Percentiles rank a stretch among this genome's conserved stretches.
Evolutionary conservation across 441 rosid species (phyloP).

Genomic region (Bruguiera hainesii): DNA sequence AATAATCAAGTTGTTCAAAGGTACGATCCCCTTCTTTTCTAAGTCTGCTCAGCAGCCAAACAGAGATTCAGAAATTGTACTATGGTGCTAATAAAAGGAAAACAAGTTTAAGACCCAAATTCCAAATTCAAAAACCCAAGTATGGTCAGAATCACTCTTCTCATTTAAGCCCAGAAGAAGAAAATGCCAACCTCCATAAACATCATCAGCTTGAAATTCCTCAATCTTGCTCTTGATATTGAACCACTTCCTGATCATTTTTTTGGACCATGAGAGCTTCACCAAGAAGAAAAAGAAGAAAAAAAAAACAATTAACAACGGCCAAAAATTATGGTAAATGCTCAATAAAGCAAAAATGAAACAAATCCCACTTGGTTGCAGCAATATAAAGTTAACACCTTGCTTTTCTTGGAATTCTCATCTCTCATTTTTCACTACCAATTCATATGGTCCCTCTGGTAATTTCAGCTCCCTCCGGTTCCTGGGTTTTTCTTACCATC

Average conservation of each 20-base stretch:
- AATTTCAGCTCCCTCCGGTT: slow-evolving; percentile 23
- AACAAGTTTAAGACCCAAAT: slow-evolving; percentile 2
- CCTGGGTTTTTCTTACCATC: slow-evolving; percentile 21
- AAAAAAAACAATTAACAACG: slow-evolving; percentile 16
- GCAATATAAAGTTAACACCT: slow-evolving; percentile 40
- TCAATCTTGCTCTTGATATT: slow-evolving; percentile 83
- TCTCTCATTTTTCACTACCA: slow-evolving; percentile 59
- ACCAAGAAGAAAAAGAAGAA: slow-evolving; percentile 15
- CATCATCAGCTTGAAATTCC: slow-evolving; percentile 85
- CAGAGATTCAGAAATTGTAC: slow-evolving; percentile 16
- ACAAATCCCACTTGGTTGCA: slow-evolving; percentile 3
- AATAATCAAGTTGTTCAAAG: slow-evolving; percentile 21
- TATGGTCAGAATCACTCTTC: background rate
- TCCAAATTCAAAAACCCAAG: background rate
- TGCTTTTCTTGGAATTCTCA: slow-evolving; percentile 70
- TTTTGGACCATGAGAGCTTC: slow-evolving; percentile 95
- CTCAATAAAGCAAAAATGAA: slow-evolving; percentile 9
- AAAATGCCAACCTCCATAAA: slow-evolving; percentile 50
- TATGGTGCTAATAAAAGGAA: slow-evolving; percentile 3
- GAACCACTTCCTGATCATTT: slow-evolving; percentile 92
- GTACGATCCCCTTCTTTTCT: slow-evolving; percentile 14
- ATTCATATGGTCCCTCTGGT: slow-evolving; percentile 42
- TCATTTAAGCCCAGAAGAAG: slow-evolving; percentile 3
- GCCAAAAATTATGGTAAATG: slow-evolving; percentile 13
- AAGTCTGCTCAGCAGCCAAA: slow-evolving; percentile 16